Evolutionary conservation across 108 stramenopile species (phyloP), one percentile per base, ranked within the genome.

Genomic region (Nannochloropsis salina): DNA sequence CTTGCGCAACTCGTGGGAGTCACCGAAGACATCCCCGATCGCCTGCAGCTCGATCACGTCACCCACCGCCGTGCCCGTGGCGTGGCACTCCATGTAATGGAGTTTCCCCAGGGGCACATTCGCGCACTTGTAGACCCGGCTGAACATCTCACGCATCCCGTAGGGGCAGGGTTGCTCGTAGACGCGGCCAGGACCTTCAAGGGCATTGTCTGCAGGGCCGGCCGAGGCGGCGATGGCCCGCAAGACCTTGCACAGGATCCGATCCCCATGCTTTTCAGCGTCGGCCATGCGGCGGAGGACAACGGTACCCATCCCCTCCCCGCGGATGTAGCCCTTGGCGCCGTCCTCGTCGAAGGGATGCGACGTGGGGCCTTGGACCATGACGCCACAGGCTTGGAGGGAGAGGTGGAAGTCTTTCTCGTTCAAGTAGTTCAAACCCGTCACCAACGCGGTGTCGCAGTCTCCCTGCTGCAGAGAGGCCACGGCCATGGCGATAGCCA

Each of bases 51-150:
- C 91, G 2, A 92, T 88, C 11, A 91, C 91, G 45, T 92, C 91
- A 10, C 91, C 91, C 18, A 92, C 85, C n/a, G 91, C 89, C 10
- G 91, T 92, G 9, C 91, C 91, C 9, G 91, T 92, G 21, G 91
- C 91, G 79, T 92, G 91, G 9, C 89, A 84, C 43, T 92, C 91
- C 45, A 92, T 80, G 84, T 88, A 91, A 9, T 83, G 81, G 22
- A 91, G 83, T 80, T 88, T 31, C 8, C 40, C 3, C 9, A 83
- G 89, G 0, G 86, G 44, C n/a, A 74, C 61, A 21, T 21, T 21
- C 20, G 82, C 82, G 8, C 44, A 43, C 44, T 43, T 44, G 42
- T 44, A 82, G 20, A 45, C 82, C 20, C 44, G 44, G 44, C 82
- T 43, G 21, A 82, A 45, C 42, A 82, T 43, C 21, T 74, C 61